A percentile compares a stretch with the other conserved stretches of the same genome.
Evolutionary conservation across 176 grass and related monocot genomes (phyloP).

Genomic region (Saccharum spontaneum): DNA sequence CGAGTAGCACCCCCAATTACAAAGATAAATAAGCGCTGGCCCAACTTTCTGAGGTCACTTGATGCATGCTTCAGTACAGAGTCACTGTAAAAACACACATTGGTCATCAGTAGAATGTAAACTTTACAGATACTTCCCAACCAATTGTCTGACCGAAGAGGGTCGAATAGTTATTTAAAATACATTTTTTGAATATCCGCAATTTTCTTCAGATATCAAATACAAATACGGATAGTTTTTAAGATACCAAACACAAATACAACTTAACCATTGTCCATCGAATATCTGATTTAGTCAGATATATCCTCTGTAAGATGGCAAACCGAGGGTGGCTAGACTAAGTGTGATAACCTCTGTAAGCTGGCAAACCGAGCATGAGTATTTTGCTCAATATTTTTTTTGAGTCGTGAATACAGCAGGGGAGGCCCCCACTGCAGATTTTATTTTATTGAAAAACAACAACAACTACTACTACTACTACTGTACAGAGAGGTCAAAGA

Average conservation of each 20-base stretch:
- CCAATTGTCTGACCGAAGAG: not conserved
- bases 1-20: conserved; percentile 79
- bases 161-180: not conserved
- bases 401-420: no score
- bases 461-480: no score
- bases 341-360: not conserved
- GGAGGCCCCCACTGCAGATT: no score
- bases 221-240: not conserved
- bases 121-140: not conserved
- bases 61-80: conserved; percentile 75
- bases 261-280: not conserved
- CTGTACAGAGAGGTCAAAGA: no score
- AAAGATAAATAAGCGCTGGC: conserved; percentile 74
- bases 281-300: not conserved
- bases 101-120: not conserved
- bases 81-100: conserved; percentile 53
- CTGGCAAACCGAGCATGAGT: not conserved
- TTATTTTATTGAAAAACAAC: no score
- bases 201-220: not conserved
- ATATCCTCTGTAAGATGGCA: not conserved
- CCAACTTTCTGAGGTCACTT: conserved; percentile 73
- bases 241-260: not conserved
- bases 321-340: not conserved
- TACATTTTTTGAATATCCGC: not conserved
- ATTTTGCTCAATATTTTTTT: not conserved